A percentile compares a stretch with the other conserved stretches of the same genome.
phyloP scores from a whole-genome alignment of 257 asterid species.

The Solanum piurae region DNA sequence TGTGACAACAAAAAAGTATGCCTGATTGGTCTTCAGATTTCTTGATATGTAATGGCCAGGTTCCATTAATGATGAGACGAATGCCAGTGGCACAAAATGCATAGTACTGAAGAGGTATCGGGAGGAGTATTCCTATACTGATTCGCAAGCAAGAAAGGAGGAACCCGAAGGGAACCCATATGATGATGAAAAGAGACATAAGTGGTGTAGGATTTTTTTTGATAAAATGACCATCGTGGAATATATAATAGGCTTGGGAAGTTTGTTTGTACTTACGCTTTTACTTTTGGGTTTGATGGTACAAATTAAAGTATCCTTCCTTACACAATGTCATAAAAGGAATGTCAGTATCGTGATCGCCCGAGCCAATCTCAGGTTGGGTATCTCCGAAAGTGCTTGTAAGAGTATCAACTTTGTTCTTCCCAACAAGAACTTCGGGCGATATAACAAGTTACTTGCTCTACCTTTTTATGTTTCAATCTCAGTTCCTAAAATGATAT shows the following conservation, averaged over 20 bases:
- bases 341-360: constrained; percentile 16
- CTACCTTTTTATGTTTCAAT: constrained; percentile 19
- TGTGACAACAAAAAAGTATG: constrained; percentile 13
- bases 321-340: constrained; percentile 22
- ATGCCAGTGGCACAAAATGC: not conserved
- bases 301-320: not conserved
- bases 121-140: not conserved
- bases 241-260: constrained; percentile 24
- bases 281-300: not conserved
- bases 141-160: constrained; percentile 3
- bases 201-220: constrained; percentile 19
- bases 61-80: constrained; percentile 10
- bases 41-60: not conserved
- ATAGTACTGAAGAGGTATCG: not conserved
- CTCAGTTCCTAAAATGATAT: constrained; percentile 23
- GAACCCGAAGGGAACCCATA: constrained; percentile 30
- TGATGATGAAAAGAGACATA: constrained; percentile 10
- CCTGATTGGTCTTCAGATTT: not conserved
- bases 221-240: constrained; percentile 30
- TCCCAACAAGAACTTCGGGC: constrained; percentile 17
- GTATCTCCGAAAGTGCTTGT: not conserved
- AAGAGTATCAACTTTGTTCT: constrained; percentile 17
- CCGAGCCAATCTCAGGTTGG: constrained; percentile 20
- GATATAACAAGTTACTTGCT: constrained; percentile 18
- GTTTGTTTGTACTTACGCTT: not conserved